A percentile compares a stretch with the other conserved stretches of the same genome.
Evolutionary conservation across 2,329 filamentous ascomycete species (phyloP).

Genomic region (Neonectria sp.): DNA sequence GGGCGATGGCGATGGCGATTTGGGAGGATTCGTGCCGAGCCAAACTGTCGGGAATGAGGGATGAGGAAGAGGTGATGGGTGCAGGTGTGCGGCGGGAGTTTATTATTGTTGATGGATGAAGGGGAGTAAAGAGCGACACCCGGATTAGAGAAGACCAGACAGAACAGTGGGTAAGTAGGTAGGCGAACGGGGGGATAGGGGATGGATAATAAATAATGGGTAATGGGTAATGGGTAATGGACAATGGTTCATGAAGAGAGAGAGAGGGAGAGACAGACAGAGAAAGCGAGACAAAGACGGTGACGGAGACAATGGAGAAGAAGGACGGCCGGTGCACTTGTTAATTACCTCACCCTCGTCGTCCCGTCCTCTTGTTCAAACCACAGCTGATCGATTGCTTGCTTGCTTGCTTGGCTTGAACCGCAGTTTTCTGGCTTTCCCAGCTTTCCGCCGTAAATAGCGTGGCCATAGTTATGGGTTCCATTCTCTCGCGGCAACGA

Average conservation of each 20-base stretch:
- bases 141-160: not conserved
- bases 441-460: not conserved
- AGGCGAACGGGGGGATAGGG: not conserved
- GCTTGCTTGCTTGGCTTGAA: not conserved
- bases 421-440: not conserved
- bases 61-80: not conserved
- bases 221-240: not conserved
- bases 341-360: slow-evolving; percentile 5
- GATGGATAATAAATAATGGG: not conserved
- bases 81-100: not conserved
- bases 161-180: not conserved
- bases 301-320: not conserved
- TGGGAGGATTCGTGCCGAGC: not conserved
- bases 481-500: too few species aligned
- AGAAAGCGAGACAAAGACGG: not conserved
- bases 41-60: not conserved
- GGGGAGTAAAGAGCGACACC: not conserved
- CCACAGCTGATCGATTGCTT: not conserved
- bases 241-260: not conserved
- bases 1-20: not conserved
- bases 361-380: not conserved
- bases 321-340: not conserved
- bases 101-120: not conserved
- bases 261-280: not conserved
- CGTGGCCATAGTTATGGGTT: too few species aligned